Base-by-base conservation (phyloP, 306 rosid species). In the Canavalia ensiformis region DNA sequence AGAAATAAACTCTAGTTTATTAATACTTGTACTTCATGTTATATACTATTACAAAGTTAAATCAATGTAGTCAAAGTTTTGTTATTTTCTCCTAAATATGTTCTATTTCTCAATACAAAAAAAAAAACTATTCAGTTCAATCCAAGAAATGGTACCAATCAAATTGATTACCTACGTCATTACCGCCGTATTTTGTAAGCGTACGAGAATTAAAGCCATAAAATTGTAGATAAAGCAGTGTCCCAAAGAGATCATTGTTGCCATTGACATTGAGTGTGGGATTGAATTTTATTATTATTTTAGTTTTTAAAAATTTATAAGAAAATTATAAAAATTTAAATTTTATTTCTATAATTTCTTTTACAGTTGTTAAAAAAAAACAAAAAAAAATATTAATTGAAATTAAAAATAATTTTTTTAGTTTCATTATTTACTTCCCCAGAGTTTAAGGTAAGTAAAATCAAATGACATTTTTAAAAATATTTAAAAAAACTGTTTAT, bases 31-130 rank as follows among this genome's bases (percentile, higher is more conserved):
- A 30, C 6, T 58, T 30, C 37, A 6, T 6, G 62, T 56, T 56
- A 25, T 18, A 18, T 18, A 18, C 25, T 18, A 18, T 18, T 18
- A 18, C 62, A 7, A 56, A 56, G 63, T 59, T 12, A 80, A 70
- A 56, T 13, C 29, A 31, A 4, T 29, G 25, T 10, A 37, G 25
- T 7, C 33, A 57, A 46, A 41, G 9, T 70, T 51, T 58, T 42
- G 71, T 71, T 47, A 34, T 41, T 5, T 67, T 58, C 77, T 57
- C 72, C 44, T 70, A 70, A 80, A 10, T 60, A 62, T 4, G 34
- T 13, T 47, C 58, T 7, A 50, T 30, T 72, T 72, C 49, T 28
- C 62, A 47, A 28, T 62, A 13, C 79, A 5, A 50, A 72, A 49
- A 37, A 37, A 18, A 18, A 18, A 18, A 18, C 54, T 13, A 8